Evolutionary conservation across 176 grass and related monocot species (phyloP), one percentile per base, ranked within the genome.

Genomic region (Raddia guianensis): DNA sequence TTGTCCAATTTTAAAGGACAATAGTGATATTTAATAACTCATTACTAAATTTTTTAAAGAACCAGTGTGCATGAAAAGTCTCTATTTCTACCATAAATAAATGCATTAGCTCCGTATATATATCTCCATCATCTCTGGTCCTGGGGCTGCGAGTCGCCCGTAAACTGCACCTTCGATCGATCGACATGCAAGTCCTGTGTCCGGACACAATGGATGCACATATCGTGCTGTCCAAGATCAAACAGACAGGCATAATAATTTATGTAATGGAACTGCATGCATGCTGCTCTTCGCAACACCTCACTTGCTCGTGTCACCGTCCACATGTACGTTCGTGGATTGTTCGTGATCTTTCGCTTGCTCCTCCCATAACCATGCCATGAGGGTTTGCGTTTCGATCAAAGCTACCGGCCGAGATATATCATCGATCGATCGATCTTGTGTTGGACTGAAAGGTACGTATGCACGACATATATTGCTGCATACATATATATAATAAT

Each of bases 341-440:
- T 45, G 34, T 44, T 55, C 77, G 37, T 40, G 37, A 14, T 16
- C 63, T 66, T 66, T 42, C 16, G 0, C 48, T 4, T 34, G 75
- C 37, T 32, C n/a, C 37, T 32, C n/a, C 45, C 59, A 35, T 77
- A 76, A 61, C 55, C 73, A 76, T 15, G n/a, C 56, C 74, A 76
- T 19, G 56, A 76, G 42, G 12, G 53, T 55, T 55, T 55, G 53
- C 15, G 53, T 55, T 55, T 15, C 53, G 15, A 53, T 53, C 52
- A 13, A 54, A 2, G 37, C 37, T 40, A 40, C 53, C 53, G 53
- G 16, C 53, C 16, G 6, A 27, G 27, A 27, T 27, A 27, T 27
- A 55, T 55, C 18, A 56, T 56, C 12, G 51, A 40, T 40, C 12
- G 51, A 40, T 40, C 15, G 51, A 2, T 13, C 51, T 15, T 13